Conservation (phyloP, 192 early-diverging fungal species). For the Coemansia sp. region DNA sequence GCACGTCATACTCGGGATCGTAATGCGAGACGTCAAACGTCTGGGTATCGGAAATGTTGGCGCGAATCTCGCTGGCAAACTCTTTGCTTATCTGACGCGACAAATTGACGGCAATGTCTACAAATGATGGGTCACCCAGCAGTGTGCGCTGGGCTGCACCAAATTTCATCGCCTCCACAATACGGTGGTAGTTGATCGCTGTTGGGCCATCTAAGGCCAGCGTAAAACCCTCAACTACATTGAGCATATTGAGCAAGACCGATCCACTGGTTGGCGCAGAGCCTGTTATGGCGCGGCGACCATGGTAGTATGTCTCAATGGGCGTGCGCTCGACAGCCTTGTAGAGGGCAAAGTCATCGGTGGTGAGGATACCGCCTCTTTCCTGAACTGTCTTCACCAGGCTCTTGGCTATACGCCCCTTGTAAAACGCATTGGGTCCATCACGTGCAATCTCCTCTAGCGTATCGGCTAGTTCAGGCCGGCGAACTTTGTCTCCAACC, state of each 20-base stretch:
- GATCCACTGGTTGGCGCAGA: constrained; percentile 83
- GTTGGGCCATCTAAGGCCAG: constrained; percentile 60
- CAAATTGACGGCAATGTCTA: constrained; percentile 47
- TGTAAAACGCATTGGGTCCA: constrained; percentile 62
- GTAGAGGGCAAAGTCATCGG: constrained; percentile 73
- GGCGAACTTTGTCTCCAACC: constrained; percentile 67
- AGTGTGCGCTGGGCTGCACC: constrained; percentile 81
- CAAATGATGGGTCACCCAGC: constrained; percentile 77
- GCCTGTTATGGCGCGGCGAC: constrained; percentile 68
- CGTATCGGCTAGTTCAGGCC: constrained; percentile 62
- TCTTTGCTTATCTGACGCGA: constrained; percentile 69
- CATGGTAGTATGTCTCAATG: constrained; percentile 73
- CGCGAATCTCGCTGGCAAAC: constrained; percentile 62
- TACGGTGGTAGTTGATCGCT: constrained; percentile 72
- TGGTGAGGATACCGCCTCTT: constrained; percentile 75
- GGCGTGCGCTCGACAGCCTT: constrained; percentile 60
- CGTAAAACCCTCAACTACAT: constrained; percentile 82
- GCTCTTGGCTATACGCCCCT: constrained; percentile 64
- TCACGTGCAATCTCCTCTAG: constrained; percentile 62
- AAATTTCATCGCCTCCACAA: constrained; percentile 85
- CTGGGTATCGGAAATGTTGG: constrained; percentile 69
- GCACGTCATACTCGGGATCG: constrained; percentile 72
- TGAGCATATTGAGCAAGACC: constrained; percentile 78
- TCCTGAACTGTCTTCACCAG: constrained; percentile 65
- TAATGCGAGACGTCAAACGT: constrained; percentile 78